These are phyloP conservation scores for Amanita rubescens DNA, from an alignment of 768 basidiomycete species.

Conservation along the genomic window DNA sequence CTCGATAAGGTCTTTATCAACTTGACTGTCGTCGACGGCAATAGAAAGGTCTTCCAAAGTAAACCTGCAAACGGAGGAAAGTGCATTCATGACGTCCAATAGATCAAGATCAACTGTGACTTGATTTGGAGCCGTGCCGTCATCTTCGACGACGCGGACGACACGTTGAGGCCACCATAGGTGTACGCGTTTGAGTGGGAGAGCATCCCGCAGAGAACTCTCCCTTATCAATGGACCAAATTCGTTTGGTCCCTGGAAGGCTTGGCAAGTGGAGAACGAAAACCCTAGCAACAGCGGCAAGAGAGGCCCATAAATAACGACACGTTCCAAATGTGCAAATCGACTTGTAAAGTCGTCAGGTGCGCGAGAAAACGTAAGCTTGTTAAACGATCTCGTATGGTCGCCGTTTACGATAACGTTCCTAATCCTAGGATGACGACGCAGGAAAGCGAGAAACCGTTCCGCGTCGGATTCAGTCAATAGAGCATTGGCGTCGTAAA, in stretches of 20 bases:
- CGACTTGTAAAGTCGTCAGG: background rate
- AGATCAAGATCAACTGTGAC: background rate
- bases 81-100: slow-evolving; percentile 1
- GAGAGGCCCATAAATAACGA: background rate
- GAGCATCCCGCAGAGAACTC: background rate
- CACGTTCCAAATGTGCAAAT: background rate
- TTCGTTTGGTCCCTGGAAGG: background rate
- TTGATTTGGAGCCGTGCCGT: background rate
- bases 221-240: background rate
- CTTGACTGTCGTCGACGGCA: background rate
- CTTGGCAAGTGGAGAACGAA: background rate
- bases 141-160: background rate
- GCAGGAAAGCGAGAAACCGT: background rate
- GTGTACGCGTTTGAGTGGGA: slow-evolving; percentile 3
- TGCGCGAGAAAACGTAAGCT: background rate
- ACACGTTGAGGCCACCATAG: slow-evolving; percentile 5
- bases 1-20: slow-evolving; percentile 1
- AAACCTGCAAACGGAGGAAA: slow-evolving; percentile 1
- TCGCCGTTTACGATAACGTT: background rate
- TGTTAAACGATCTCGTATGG: background rate
- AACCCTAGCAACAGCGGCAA: slow-evolving; percentile 4
- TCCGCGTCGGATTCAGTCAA: background rate
- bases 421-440: background rate
- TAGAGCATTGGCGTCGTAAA: background rate
- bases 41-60: background rate